Base-by-base conservation (phyloP, 192 early-diverging fungal species). In the Phycomyces nitens region DNA sequence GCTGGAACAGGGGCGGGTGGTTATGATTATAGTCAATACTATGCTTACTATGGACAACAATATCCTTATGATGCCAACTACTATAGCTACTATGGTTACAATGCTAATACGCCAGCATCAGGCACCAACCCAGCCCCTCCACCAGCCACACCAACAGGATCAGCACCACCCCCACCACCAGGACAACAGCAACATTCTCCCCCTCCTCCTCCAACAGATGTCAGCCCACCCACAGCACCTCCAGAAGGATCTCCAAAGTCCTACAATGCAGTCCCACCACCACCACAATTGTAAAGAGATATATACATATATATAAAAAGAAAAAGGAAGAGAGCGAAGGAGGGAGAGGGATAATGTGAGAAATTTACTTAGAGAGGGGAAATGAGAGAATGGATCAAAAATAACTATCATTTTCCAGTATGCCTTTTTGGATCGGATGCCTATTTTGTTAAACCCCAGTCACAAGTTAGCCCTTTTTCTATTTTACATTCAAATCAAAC, bases 11-110 rank as follows among this genome's bases (percentile, higher is more conserved):
- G 11, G 53, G 44, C 18, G 55, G 40, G 27, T 55, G 52, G 70
- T 10, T 65, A 76, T 47, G 62, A 62, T 56, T 47, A 62, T 22
- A 64, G 64, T 27, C 64, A 63, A 21, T 66, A 73, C 21, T 70
- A 68, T n/a, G 63, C 63, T 43, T 60, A 74, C n/a, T 60, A 69
- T 59, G 60, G 26, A 43, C 64, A 59, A 56, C 71, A 56, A 57
- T 60, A 53, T 55, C 67, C 27, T 22, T 69, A 69, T 52, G 53
- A 69, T 58, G 23, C 53, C 41, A 65, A 22, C 20, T 65, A 65
- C 50, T 56, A 49, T 56, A 47, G 43, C 68, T 27, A 64, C 66
- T 49, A 49, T 57, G 22, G 53, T 44, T 64, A 63, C 41, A 47
- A 14, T n/a, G 44, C 44, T 18, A 47, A 11, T 47, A 53, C 73